Evolutionary conservation across 1,284 basidiomycete species (phyloP), one percentile per base, ranked within the genome.

Genomic region (Trichosporon asahii): DNA sequence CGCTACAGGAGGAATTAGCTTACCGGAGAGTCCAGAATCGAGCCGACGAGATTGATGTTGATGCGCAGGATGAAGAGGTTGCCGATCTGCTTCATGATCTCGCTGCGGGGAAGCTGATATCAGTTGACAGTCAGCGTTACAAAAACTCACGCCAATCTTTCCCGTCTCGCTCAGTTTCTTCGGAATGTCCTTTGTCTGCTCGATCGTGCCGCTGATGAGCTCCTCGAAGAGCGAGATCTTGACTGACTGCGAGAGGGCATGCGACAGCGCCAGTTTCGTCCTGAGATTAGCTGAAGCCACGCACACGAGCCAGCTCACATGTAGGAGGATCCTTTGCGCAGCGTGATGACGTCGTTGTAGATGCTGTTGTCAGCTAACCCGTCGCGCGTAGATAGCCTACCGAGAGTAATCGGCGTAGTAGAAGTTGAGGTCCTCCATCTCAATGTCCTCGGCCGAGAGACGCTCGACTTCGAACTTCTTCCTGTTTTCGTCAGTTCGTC

Each of bases 11-110:
- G 57, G 44, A 21, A 37, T 37, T 23, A 35, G 57, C 53, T 66
- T 66, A 71, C 63, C 18, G 95, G 95, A 37, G 93, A 94, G 84
- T 98, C 95, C 37, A 98, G 86, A 31, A 98, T 95, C 46, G 94
- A 95, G 44, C 95, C 95, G 67, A 98, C 95, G 49, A 95, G 90
- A 79, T 96, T 95, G 78, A 98, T 96, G 80, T 95, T 96, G 74
- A 95, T 95, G 72, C 95, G 87, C 75, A 98, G 85, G 65, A 98
- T 90, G 84, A 98, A 98, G 57, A 98, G 87, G 77, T 94, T 91
- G 35, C 95, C 95, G 76, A 97, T 98, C 84, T 98, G 93, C 80
- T 93, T 92, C 95, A 98, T 97, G 79, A 98, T 98, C 81, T 97
- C 95, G 49, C 82, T 84, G 63, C 86, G 82, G 0, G 86, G 86